Conservation (phyloP, 2,329 filamentous ascomycete species). For the Macrophomina tecta region DNA sequence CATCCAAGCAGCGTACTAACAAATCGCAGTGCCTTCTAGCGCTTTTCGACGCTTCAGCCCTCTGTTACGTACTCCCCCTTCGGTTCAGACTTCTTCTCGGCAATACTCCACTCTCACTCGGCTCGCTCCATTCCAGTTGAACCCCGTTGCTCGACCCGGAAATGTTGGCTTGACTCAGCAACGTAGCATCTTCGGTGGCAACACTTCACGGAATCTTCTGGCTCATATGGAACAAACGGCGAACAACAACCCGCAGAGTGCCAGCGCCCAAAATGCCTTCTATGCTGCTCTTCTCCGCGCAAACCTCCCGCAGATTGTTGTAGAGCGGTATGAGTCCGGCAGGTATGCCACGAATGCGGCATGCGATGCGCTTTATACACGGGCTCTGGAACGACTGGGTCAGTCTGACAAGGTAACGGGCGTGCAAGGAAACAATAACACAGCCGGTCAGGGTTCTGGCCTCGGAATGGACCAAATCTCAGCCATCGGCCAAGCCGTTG, state of each 20-base stretch:
- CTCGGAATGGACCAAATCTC: slow-evolving; percentile 65
- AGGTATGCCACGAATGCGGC: slow-evolving; percentile 81
- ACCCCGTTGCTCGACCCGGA: slow-evolving; percentile 38
- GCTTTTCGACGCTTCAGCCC: slow-evolving; percentile 17
- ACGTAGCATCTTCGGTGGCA: slow-evolving; percentile 52
- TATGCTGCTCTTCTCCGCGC: slow-evolving; percentile 90
- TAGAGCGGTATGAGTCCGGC: slow-evolving; percentile 87
- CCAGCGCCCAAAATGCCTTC: slow-evolving; percentile 88
- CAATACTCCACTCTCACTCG: slow-evolving; percentile 50
- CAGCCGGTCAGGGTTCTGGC: slow-evolving; percentile 1
- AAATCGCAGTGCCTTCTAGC: neutral
- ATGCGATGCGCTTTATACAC: slow-evolving; percentile 79
- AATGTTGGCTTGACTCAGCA: slow-evolving; percentile 49
- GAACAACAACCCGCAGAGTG: slow-evolving; percentile 88
- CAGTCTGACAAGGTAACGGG: slow-evolving; percentile 47
- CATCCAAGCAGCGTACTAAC: neutral
- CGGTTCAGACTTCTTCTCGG: slow-evolving; percentile 33
- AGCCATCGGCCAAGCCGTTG: slow-evolving; percentile 81
- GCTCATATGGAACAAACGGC: slow-evolving; percentile 88
- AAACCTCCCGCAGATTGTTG: slow-evolving; percentile 90
- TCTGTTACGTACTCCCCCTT: slow-evolving; percentile 2
- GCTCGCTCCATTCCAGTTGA: slow-evolving; percentile 41
- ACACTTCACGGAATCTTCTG: slow-evolving; percentile 65
- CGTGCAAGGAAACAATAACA: slow-evolving; percentile 36
- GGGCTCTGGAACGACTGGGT: slow-evolving; percentile 71